phyloP scores from a whole-genome alignment of 2,329 filamentous ascomycete genomes.

The Penicillium carneum region DNA sequence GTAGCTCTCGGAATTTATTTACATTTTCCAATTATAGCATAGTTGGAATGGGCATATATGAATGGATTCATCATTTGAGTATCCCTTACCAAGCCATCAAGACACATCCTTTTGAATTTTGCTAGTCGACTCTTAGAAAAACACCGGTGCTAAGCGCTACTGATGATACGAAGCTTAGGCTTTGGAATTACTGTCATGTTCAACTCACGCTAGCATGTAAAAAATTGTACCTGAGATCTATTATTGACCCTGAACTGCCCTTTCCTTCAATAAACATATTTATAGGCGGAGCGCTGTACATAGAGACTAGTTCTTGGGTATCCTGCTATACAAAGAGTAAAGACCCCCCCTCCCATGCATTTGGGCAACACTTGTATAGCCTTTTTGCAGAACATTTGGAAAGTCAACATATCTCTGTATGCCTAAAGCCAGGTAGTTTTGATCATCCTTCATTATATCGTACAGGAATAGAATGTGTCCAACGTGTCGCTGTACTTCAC shows the following conservation, averaged over 20 bases:
- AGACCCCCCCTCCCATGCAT: no score
- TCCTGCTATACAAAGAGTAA: no score
- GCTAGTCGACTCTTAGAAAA: background rate
- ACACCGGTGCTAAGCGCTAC: no score
- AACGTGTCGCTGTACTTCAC: no score
- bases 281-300: background rate
- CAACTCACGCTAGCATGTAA: background rate
- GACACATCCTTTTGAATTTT: background rate
- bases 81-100: background rate
- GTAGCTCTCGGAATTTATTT: background rate
- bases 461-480: no score
- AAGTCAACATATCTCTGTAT: no score
- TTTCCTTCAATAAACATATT: background rate
- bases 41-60: background rate
- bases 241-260: background rate
- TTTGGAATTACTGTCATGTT: background rate
- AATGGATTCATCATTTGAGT: background rate
- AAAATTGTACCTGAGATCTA: no score
- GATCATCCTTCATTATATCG: no score
- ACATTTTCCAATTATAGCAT: background rate
- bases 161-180: no score
- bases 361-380: no score
- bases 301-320: background rate
- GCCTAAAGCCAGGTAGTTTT: no score
- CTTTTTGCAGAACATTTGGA: no score